Conservation (phyloP, 148 eudicot genomes). For the Amaranthus cruentus region DNA sequence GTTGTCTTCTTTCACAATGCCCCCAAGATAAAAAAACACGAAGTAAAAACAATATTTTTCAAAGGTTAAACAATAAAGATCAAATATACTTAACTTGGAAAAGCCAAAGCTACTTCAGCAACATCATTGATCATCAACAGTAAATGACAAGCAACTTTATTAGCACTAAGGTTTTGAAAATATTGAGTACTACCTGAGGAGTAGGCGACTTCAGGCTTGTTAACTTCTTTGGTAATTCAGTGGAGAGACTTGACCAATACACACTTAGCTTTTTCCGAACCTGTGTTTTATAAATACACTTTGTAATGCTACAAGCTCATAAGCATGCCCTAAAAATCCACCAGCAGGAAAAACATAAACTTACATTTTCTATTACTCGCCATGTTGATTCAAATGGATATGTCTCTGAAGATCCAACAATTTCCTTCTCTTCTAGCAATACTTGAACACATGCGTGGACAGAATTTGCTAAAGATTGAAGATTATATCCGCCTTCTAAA, state of each 20-base stretch:
- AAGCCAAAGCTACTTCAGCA: not conserved
- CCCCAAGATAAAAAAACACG: no score
- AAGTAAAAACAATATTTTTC: no score
- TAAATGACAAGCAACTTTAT: slow-evolving; percentile 3
- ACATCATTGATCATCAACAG: not conserved
- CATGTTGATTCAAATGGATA: slow-evolving; percentile 90
- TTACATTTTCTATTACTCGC: slow-evolving; percentile 77
- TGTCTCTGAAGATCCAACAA: slow-evolving; percentile 55
- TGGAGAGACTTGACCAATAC: slow-evolving; percentile 71
- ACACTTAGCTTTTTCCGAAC: slow-evolving; percentile 57
- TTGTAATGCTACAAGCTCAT: not conserved
- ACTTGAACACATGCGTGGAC: slow-evolving; percentile 82
- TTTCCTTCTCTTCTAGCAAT: slow-evolving; percentile 62
- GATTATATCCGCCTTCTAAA: slow-evolving; percentile 98
- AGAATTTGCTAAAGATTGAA: slow-evolving; percentile 72
- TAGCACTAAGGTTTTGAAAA: not conserved
- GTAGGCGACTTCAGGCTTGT: slow-evolving; percentile 34
- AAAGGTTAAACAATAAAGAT: no score
- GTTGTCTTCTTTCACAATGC: no score
- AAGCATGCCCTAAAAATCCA: not conserved
- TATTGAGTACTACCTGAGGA: slow-evolving; percentile 41
- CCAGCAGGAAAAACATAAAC: not conserved
- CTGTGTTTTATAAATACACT: slow-evolving; percentile 30
- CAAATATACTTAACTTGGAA: no score
- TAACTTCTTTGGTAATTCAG: slow-evolving; percentile 50